Base-by-base conservation (phyloP, 352 stramenopile genomes). In the Phytopythium vexans region DNA sequence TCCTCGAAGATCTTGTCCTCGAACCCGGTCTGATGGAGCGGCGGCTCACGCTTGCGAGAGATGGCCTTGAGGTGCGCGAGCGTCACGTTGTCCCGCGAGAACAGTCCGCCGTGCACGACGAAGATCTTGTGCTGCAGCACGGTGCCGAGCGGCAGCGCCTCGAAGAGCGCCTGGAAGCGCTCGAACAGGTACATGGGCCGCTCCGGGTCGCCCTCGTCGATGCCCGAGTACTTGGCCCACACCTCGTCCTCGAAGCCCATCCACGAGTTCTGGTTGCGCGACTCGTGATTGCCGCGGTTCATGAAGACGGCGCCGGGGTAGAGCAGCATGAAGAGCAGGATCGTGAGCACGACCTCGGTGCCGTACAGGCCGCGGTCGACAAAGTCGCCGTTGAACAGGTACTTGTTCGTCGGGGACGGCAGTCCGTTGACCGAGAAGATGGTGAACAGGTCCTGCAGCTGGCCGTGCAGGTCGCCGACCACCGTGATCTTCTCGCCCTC, bases 361-460 rank as follows among this genome's bases (percentile, higher is more conserved):
- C 92, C 92, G 15, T 96, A 89, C 38, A 77, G 62, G 0, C 95
- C 95, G 16, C 95, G 81, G 60, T 99, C 95, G 37, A 98, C 95
- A 66, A 98, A 98, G 60, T 98, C 95, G 0, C 95, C 95, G 66
- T 98, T 99, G 73, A 99, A 98, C 1, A 99, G 65, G 64, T 98
- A 97, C 60, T 90, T 90, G 70, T 98, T 98, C n/a, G 84, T 89
- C 8, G 48, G 42, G 8, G 74, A 90, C 6, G 95, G 95, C 37
- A 97, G 58, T 0, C 92, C 92, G 56, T 96, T 97, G 58, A 96
- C 88, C 10, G 79, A 96, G 45, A 99, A 97, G 46, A 98, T 98
- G 6, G 90, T 91, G 51, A 95, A 97, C 2, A 98, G 72, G 55
- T 99, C 96, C 39, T 97, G 83, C 14, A 98, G 64, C 61, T 98